Percentiles rank a stretch among this genome's conserved stretches.
Evolutionary conservation across 2,329 filamentous ascomycete genomes (phyloP).

Genomic region (Fusarium sp.): DNA sequence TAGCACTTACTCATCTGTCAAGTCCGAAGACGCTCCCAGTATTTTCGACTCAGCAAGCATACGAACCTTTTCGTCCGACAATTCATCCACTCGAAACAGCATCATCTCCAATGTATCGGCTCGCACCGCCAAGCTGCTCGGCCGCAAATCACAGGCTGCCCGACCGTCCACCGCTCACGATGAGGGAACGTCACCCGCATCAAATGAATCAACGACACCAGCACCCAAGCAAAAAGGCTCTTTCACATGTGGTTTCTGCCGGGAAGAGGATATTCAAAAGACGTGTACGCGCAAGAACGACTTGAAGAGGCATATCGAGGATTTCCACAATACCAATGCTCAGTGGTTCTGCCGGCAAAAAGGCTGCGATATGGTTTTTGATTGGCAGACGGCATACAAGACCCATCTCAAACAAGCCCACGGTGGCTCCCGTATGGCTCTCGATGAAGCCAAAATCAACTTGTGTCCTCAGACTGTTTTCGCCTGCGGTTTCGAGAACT

Average conservation of each 20-base stretch:
- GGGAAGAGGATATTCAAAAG: slow-evolving; percentile 59
- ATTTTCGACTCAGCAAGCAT: slow-evolving; percentile 57
- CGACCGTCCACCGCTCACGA: slow-evolving; percentile 46
- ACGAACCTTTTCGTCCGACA: slow-evolving; percentile 58
- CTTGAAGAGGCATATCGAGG: slow-evolving; percentile 64
- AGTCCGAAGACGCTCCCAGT: slow-evolving; percentile 56
- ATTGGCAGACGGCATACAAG: slow-evolving; percentile 65
- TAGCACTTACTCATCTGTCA: slow-evolving; percentile 54
- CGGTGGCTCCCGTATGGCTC: slow-evolving; percentile 58
- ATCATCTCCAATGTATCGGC: slow-evolving; percentile 59
- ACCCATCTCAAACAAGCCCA: slow-evolving; percentile 63
- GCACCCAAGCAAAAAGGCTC: slow-evolving; percentile 57
- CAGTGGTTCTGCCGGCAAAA: slow-evolving; percentile 63
- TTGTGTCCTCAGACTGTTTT: slow-evolving; percentile 64
- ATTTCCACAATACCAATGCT: slow-evolving; percentile 64
- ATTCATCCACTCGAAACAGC: slow-evolving; percentile 57
- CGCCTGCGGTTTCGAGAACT: slow-evolving; percentile 64
- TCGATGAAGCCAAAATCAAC: slow-evolving; percentile 60
- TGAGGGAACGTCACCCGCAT: slow-evolving; percentile 45
- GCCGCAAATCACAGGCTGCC: slow-evolving; percentile 48
- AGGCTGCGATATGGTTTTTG: slow-evolving; percentile 62
- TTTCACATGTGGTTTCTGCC: slow-evolving; percentile 60
- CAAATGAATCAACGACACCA: slow-evolving; percentile 44
- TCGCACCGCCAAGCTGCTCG: slow-evolving; percentile 55
- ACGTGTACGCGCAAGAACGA: slow-evolving; percentile 64